phyloP scores from a whole-genome alignment of 1,284 basidiomycete species.

The Ustilago lituana region DNA sequence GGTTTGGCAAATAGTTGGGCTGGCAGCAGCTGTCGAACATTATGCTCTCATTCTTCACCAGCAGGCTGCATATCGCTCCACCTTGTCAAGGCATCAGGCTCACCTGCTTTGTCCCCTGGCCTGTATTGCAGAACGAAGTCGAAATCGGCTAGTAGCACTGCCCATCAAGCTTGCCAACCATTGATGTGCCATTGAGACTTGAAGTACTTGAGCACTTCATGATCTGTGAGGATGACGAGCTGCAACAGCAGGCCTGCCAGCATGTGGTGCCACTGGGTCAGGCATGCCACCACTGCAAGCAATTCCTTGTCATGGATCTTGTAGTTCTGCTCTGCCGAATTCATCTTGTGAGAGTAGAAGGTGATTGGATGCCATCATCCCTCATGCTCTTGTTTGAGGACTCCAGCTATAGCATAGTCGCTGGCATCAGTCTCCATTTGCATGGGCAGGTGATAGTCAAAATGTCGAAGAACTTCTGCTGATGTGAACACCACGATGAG shows the following conservation, averaged over 20 bases:
- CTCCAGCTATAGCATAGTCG: slow-evolving; percentile 15
- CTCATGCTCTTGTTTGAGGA: slow-evolving; percentile 13
- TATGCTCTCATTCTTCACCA: neutral
- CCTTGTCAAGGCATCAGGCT: slow-evolving; percentile 2
- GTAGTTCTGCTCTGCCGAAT: slow-evolving; percentile 19
- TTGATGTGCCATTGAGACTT: slow-evolving; percentile 5
- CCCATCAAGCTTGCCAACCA: slow-evolving; percentile 1
- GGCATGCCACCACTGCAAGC: slow-evolving; percentile 16
- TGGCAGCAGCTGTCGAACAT: neutral
- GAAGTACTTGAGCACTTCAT: slow-evolving; percentile 24
- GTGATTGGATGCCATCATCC: slow-evolving; percentile 19
- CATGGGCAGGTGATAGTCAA: slow-evolving; percentile 9
- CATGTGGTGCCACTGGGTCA: slow-evolving; percentile 11
- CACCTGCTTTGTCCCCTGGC: slow-evolving; percentile 2
- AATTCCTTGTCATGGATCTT: slow-evolving; percentile 29
- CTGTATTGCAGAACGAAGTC: slow-evolving; percentile 4
- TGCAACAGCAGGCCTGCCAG: slow-evolving; percentile 1
- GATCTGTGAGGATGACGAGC: slow-evolving; percentile 17
- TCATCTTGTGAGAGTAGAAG: slow-evolving; percentile 38
- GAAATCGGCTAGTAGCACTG: slow-evolving; percentile 5
- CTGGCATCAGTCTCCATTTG: slow-evolving; percentile 15
- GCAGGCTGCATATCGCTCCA: neutral
- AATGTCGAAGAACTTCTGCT: slow-evolving; percentile 4
- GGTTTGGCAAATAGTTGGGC: neutral
- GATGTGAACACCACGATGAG: slow-evolving; percentile 13